Evolutionary conservation across 2,329 filamentous ascomycete species (phyloP), one percentile per base, ranked within the genome.

Genomic region (Clonostachys chloroleuca): DNA sequence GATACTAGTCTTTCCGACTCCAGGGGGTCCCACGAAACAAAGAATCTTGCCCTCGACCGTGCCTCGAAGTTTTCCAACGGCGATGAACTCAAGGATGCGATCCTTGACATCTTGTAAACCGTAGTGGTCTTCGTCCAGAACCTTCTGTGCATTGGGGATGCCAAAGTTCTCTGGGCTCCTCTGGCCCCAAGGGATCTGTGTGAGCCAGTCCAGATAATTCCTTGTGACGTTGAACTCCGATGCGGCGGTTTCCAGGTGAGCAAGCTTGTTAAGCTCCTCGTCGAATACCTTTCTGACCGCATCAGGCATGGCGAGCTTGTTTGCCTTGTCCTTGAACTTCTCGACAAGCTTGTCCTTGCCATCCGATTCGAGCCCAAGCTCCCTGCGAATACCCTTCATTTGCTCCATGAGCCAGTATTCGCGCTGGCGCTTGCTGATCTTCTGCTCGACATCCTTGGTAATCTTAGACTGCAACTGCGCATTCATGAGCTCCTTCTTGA

Each of bases 381-480:
- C 94, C 49, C 94, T 82, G 49, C 90, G 87, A 61, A 99, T 99
- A 24, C 92, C 94, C 74, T 97, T 97, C 92, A 99, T 96, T 66
- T 99, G 95, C 69, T 99, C 94, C 90, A 96, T 95, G 42, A 99
- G 74, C 89, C 91, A 97, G 71, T 97, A 99, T 63, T 99, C 94
- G 45, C 94, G 84, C 65, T 99, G 94, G 33, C 92, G 86, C 71
- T 99, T 97, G 58, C 92, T 92, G 46, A 99, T 97, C 70, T 96
- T 96, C 61, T 83, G 90, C 66, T 97, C 94, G 16, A 99, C 95
- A 61, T 99, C 94, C 70, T 96, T 96, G 49, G 88, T 90, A 49
- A 99, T 97, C 75, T 97, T 99, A 48, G 89, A 92, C 65, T 96
- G 92, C 33, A 99, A 75, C 63, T 97, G 89, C 1, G 94, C 94